Base-by-base conservation (phyloP, 2,329 filamentous ascomycete species). In the Xylaria sp. region DNA sequence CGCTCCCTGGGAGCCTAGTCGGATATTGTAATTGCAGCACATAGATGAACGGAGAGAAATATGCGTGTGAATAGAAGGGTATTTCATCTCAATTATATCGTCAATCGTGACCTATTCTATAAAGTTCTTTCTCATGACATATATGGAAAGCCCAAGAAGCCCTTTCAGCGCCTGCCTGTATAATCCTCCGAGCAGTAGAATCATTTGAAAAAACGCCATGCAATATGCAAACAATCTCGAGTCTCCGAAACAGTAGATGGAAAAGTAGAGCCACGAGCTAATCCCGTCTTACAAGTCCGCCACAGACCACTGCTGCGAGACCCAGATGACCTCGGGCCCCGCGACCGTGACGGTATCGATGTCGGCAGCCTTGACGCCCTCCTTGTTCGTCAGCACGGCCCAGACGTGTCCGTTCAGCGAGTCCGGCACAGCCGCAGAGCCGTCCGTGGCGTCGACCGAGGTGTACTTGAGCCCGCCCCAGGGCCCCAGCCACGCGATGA, bases 311-410 rank as follows among this genome's bases (percentile, higher is more conserved):
- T 69, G 68, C 57, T 70, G 67, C 38, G 62, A 63, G 15, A 64
- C 60, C 76, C 76, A 78, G 6, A 78, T 52, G 64, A 75, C 70
- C 64, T 74, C 72, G 3, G 76, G 76, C 1, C 75, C 76, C 3
- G 76, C 73, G 38, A 77, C 70, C 1, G 74, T 66, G 19, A 68
- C 68, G 1, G 55, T 57, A 27, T 62, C 65, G 1, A 71, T 46
- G 19, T 71, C 67, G 1, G 55, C 54, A 1, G 60, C 65, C 31
- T 53, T 48, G 9, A 67, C 46, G 23, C 66, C 70, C 19, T 67
- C 67, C 55, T 69, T 65, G 15, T 58, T 74, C 4, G 73, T 74
- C 44, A 76, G 63, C 8, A 73, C 74, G 19, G 67, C 70, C 74
- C 75, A 78, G 0, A 76, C 75, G 59, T 77, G 70, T 1, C 77